Evolutionary conservation across 495 filamentous ascomycete species (phyloP), one percentile per base, ranked within the genome.

Genomic region (Cercophora samala): DNA sequence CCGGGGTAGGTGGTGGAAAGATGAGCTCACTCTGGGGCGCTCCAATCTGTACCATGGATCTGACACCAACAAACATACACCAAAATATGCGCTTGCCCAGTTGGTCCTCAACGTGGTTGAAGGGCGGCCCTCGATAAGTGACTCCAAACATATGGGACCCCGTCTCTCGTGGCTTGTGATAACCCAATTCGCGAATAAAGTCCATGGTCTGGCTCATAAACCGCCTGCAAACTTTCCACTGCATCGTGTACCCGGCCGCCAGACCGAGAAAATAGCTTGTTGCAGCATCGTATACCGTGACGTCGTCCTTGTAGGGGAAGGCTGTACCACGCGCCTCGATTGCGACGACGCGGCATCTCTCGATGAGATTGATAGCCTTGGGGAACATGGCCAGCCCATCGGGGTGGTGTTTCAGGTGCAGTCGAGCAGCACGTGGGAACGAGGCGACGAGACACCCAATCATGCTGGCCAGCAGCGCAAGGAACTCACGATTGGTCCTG

Each of bases 211-310:
- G 90, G 3, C 85, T 83, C 66, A 94, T 82, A 75, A 93, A 94
- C 11, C 89, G 79, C 46, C 88, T 85, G 70, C 86, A 89, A 2
- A 83, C 78, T 60, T 87, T 85, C 78, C 86, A 87, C 65, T 90
- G 85, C 71, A 88, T 86, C 0, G 88, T 89, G 74, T 92, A 90
- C 1, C 82, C 85, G 4, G 86, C 86, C n/a, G 87, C 88, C 24
- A 93, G 74, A 3, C 84, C 91, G 15, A 95, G 77, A 69, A 94
- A 90, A 72, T 93, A 96, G 77, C 91, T 95, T n/a, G 89, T 91
- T 0, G 87, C 88, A 0, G 91, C 91, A 77, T 96, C 92, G 66
- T 95, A 89, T 1, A 95, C 84, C 2, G 83, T 90, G 37, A 91
- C 80, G 18, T 84, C 85, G 17, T 85, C 83, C 66, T 81, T 81